Evolutionary conservation across 192 early-diverging fungal species (phyloP).

Genomic region (Coemansia umbellata): DNA sequence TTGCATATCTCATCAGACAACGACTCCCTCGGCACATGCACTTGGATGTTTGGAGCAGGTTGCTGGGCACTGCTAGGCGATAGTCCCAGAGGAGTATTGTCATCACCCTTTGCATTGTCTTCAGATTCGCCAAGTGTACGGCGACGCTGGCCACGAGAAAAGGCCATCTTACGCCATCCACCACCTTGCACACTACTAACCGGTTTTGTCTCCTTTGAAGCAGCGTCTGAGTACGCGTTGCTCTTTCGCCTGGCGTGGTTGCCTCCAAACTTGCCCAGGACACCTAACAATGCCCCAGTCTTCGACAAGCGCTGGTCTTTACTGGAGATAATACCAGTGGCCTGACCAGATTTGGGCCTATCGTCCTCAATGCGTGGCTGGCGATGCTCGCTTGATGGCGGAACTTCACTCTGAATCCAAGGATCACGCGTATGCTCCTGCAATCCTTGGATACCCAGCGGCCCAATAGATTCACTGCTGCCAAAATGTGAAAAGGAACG

Average conservation of each 20-base stretch:
- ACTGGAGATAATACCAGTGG: too few species aligned
- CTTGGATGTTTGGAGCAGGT: conserved; percentile 15
- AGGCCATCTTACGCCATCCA: conserved; percentile 2
- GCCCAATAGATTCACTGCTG: neutral
- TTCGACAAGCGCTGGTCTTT: neutral
- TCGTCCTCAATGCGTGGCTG: too few species aligned
- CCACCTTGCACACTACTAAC: neutral
- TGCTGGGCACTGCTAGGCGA: neutral
- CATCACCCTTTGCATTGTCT: neutral
- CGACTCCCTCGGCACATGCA: conserved; percentile 9
- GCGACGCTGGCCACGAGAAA: conserved; percentile 6
- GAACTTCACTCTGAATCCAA: too few species aligned
- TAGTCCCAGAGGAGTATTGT: neutral
- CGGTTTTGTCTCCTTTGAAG: neutral
- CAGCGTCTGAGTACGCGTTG: neutral
- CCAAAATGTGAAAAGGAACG: conserved; percentile 3
- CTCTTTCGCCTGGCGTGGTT: conserved; percentile 22
- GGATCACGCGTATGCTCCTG: neutral
- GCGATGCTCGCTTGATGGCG: too few species aligned
- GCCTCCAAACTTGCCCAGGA: conserved; percentile 13
- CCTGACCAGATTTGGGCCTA: too few species aligned
- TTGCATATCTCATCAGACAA: conserved; percentile 26
- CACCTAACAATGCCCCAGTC: conserved; percentile 21
- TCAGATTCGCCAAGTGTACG: conserved; percentile 8
- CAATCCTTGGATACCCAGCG: neutral